These are phyloP conservation scores for Rhodotorula graminis DNA, from an alignment of 768 basidiomycete genomes.

Conservation along the genomic window DNA sequence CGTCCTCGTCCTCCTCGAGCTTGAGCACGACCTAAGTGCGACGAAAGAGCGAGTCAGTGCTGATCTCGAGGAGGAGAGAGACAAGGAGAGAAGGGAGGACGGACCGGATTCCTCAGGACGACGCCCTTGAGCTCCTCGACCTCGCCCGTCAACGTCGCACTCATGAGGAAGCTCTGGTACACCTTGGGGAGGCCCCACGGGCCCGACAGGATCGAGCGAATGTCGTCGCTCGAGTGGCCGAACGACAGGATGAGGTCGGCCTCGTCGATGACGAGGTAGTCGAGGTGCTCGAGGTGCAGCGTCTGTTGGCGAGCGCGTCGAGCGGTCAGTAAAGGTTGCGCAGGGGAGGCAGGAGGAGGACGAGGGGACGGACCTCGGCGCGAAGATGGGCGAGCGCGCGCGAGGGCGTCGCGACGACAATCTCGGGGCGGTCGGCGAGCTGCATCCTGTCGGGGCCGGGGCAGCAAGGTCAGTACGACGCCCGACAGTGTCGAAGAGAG, in stretches of 20 bases:
- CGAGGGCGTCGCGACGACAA: slow-evolving; percentile 74
- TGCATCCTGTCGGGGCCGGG: slow-evolving; percentile 48
- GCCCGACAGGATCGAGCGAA: slow-evolving; percentile 62
- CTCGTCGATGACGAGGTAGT: slow-evolving; percentile 91
- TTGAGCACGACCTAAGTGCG: slow-evolving; percentile 68
- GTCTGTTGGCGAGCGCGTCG: slow-evolving; percentile 50
- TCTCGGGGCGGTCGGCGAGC: slow-evolving; percentile 68
- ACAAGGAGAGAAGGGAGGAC: slow-evolving; percentile 43
- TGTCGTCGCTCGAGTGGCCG: slow-evolving; percentile 81
- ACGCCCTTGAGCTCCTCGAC: slow-evolving; percentile 86
- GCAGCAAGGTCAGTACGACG: too few species aligned
- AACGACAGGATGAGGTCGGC: slow-evolving; percentile 96
- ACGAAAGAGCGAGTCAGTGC: neutral
- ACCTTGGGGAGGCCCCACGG: slow-evolving; percentile 66
- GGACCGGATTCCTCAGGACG: slow-evolving; percentile 75
- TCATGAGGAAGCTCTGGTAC: slow-evolving; percentile 91
- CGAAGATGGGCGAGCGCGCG: slow-evolving; percentile 64
- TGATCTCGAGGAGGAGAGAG: neutral
- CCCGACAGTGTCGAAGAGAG: neutral
- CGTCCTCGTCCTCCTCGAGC: slow-evolving; percentile 80
- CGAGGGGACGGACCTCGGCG: slow-evolving; percentile 61
- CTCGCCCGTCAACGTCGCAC: slow-evolving; percentile 94
- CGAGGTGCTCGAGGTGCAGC: slow-evolving; percentile 62
- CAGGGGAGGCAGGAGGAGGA: too few species aligned
- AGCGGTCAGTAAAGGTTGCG: neutral